Conservation (phyloP, 2,329 filamentous ascomycete genomes). For the Cercospora sp. region DNA sequence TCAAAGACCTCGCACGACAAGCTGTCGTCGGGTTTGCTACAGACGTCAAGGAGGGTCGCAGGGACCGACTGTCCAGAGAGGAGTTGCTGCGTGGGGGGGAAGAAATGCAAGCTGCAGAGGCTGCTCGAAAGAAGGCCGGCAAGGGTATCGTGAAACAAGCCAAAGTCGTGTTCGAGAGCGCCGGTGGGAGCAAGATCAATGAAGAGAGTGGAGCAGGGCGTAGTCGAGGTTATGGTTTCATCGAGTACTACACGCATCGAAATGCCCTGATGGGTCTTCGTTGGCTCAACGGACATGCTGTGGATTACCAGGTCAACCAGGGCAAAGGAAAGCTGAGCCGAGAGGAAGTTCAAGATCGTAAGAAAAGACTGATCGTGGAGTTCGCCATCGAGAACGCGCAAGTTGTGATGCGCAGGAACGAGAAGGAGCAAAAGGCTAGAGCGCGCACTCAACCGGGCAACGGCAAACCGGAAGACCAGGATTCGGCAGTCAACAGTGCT, state of each 20-base stretch:
- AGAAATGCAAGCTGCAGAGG: slow-evolving; percentile 78
- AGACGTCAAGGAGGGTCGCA: slow-evolving; percentile 77
- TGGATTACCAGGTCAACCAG: slow-evolving; percentile 52
- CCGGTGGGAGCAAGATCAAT: slow-evolving; percentile 77
- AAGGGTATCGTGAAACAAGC: slow-evolving; percentile 89
- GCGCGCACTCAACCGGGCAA: slow-evolving; percentile 42
- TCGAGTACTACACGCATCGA: slow-evolving; percentile 92
- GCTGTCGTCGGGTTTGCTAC: slow-evolving; percentile 93
- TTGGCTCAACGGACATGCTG: slow-evolving; percentile 80
- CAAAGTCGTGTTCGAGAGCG: slow-evolving; percentile 90
- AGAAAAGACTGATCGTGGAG: slow-evolving; percentile 88
- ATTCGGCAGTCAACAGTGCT: slow-evolving; percentile 18
- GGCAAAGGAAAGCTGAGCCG: slow-evolving; percentile 41
- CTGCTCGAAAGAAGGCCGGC: slow-evolving; percentile 73
- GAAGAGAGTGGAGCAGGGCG: slow-evolving; percentile 76
- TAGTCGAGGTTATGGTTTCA: slow-evolving; percentile 92
- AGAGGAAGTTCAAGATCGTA: slow-evolving; percentile 66
- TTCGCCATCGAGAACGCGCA: slow-evolving; percentile 98
- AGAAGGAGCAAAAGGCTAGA: slow-evolving; percentile 59
- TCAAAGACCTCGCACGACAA: slow-evolving; percentile 87
- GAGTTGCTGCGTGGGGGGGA: slow-evolving; percentile 78
- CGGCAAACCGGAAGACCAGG: slow-evolving; percentile 14
- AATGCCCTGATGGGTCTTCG: slow-evolving; percentile 92
- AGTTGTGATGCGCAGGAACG: slow-evolving; percentile 77
- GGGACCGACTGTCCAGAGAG: slow-evolving; percentile 82